Percentiles rank a stretch among this genome's conserved stretches.
phyloP scores from a whole-genome alignment of 2,329 filamentous ascomycete species.

The Hypomyces rosellus region DNA sequence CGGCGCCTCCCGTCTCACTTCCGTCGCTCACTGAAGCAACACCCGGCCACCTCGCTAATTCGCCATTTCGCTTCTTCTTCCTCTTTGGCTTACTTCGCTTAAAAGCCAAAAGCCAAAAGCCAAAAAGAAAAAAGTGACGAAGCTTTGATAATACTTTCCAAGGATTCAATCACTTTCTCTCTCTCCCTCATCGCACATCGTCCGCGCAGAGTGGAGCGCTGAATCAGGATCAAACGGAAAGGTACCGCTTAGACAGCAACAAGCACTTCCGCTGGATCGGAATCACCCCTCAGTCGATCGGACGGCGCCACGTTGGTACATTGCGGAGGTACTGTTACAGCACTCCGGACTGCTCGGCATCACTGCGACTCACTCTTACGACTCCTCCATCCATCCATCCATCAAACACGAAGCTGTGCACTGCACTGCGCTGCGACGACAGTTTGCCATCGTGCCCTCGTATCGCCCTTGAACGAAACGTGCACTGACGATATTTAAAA shows the following conservation, averaged over 20 bases:
- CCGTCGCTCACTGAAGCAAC: background rate
- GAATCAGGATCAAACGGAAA: conserved; percentile 1
- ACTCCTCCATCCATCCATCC: background rate
- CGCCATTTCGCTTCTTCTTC: background rate
- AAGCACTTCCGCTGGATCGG: conserved; percentile 14
- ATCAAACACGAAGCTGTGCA: no score
- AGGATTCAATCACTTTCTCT: no score
- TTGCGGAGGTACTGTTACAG: conserved; percentile 2
- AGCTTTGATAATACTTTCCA: background rate
- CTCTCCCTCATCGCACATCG: no score
- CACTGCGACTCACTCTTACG: background rate
- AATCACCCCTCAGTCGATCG: conserved; percentile 1
- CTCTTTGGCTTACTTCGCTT: background rate
- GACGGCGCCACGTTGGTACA: conserved; percentile 11
- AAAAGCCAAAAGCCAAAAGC: background rate
- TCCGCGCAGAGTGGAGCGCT: no score
- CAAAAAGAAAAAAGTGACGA: background rate
- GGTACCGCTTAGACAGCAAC: background rate
- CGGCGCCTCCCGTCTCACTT: background rate
- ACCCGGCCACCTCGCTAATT: background rate
- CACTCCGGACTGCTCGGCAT: background rate
- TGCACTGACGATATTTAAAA: no score
- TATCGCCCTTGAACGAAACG: no score
- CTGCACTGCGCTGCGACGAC: no score
- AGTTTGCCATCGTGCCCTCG: no score